Evolutionary conservation across 257 asterid species (phyloP), one percentile per base, ranked within the genome.

Genomic region (Lycium ferocissimum): DNA sequence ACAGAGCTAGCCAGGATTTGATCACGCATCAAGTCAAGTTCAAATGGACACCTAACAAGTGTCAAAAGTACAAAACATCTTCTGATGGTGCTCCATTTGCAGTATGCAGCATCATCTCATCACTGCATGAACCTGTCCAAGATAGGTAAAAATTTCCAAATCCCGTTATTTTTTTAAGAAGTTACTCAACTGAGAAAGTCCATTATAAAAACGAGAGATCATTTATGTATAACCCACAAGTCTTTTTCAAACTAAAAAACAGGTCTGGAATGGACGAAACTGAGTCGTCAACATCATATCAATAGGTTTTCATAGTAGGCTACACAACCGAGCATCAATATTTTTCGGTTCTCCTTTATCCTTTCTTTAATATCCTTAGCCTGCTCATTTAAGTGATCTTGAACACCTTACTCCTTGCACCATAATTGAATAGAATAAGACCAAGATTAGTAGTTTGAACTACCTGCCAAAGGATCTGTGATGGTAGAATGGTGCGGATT

Each of bases 341-440:
- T 17, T 17, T 70, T 70, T 1, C 6, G 7, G 0, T 38, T 70
- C 33, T 70, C 53, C 78, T 53, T 17, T 70, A 17, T 70, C 78
- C 53, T 38, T 38, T 37, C 78, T 37, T 69, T 38, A 15, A 69
- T 38, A 69, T 15, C 53, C 53, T 38, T 69, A 7, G 53, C 78
- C 3, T 8, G 54, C 8, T 38, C 38, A 69, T 15, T 70, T 70
- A 37, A 69, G 26, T 69, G 26, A 70, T 40, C 13, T 67, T 69
- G 20, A 43, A 69, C 76, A 69, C 76, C 49, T 37, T 69, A 3
- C 13, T 49, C 26, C 13, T 67, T 69, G 12, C 51, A 47, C 6
- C 22, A 15, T 69, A 69, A 37, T 69, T 69, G 76, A 69, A 69
- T 69, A 69, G 38, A n/a, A n/a, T n/a, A n/a, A n/a, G n/a, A n/a